These are phyloP conservation scores for Aristolochia fimbriata DNA, from an alignment of 164 flowering plant genomes.

Conservation along the genomic window DNA sequence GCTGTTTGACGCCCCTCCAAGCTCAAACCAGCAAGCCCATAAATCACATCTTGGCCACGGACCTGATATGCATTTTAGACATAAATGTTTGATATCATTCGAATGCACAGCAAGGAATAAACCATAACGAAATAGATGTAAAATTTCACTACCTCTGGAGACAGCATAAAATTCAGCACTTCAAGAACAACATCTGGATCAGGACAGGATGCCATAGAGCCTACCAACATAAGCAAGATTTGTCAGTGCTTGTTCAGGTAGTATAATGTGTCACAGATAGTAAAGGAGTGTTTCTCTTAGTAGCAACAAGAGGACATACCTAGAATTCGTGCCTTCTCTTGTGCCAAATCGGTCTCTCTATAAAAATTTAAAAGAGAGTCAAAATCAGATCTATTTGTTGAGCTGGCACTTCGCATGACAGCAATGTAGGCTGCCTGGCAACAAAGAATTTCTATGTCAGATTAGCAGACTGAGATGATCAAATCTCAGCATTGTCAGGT, in stretches of 20 bases:
- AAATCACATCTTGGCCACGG: constrained; percentile 82
- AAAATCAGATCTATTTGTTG: constrained; percentile 61
- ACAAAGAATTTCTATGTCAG: constrained; percentile 6
- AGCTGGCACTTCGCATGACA: constrained; percentile 58
- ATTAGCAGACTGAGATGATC: not conserved
- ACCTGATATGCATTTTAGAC: constrained; percentile 36
- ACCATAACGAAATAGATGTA: not conserved
- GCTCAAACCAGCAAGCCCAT: constrained; percentile 61
- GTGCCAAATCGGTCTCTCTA: constrained; percentile 84
- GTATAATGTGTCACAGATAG: not conserved
- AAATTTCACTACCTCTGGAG: constrained; percentile 53
- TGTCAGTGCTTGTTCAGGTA: not conserved
- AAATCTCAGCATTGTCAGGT: not conserved
- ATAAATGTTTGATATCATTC: not conserved
- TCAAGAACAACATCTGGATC: constrained; percentile 11
- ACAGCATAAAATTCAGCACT: constrained; percentile 49
- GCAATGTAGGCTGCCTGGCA: constrained; percentile 80
- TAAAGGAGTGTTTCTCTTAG: not conserved
- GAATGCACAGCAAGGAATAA: not conserved
- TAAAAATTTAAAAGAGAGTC: constrained; percentile 75
- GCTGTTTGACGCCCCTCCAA: constrained; percentile 76
- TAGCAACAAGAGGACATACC: constrained; percentile 24
- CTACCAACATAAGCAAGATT: not conserved
- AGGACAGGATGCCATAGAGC: constrained; percentile 10
- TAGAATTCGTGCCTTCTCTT: constrained; percentile 80